Conservation (phyloP, 768 basidiomycete species). For the Panaeolus papilionaceus region DNA sequence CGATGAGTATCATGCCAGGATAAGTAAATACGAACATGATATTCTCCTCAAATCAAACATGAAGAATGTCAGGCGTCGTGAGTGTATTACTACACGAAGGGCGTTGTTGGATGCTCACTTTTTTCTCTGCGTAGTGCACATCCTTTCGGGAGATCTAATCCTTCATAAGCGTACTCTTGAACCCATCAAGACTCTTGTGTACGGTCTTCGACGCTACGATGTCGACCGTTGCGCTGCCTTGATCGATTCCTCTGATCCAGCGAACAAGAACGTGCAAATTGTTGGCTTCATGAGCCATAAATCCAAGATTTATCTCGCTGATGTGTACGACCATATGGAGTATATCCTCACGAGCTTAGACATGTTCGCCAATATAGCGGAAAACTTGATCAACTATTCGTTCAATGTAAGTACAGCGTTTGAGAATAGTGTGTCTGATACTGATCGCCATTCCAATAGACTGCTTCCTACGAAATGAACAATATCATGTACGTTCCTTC, state of each 20-base stretch:
- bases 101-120: not conserved
- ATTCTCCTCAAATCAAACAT: conserved; percentile 68
- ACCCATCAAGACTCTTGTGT: conserved; percentile 73
- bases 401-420: conserved; percentile 62
- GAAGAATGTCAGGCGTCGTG: conserved; percentile 63
- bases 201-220: conserved; percentile 73
- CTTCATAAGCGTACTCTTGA: conserved; percentile 77
- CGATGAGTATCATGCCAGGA: conserved; percentile 69
- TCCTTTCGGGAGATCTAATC: conserved; percentile 76
- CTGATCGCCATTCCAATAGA: conserved; percentile 42
- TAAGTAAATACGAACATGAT: conserved; percentile 63
- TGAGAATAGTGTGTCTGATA: not conserved
- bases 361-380: conserved; percentile 73
- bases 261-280: conserved; percentile 44
- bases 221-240: conserved; percentile 69
- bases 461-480: conserved; percentile 79
- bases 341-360: conserved; percentile 73
- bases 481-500: conserved; percentile 62
- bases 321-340: conserved; percentile 80
- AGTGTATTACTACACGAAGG: conserved; percentile 25
- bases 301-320: conserved; percentile 73
- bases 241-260: conserved; percentile 48
- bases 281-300: conserved; percentile 73
- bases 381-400: conserved; percentile 75
- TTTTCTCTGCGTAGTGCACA: conserved; percentile 59